Conservation (phyloP, 257 asterid genomes). For the Solanum bulbocastanum region DNA sequence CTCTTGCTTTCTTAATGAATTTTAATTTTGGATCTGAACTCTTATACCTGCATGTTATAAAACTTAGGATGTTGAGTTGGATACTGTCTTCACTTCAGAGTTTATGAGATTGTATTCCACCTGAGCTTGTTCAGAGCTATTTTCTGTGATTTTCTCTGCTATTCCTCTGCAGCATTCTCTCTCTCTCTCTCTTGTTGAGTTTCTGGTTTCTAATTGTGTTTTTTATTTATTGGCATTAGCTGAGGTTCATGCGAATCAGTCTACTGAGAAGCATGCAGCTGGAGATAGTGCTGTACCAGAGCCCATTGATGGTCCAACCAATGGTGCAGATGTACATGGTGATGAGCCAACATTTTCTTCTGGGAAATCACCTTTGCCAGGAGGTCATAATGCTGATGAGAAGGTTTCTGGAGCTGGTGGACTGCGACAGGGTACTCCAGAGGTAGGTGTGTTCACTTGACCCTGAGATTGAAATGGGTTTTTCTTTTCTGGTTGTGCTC, state of each 20-base stretch:
- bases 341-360: constrained; percentile 56
- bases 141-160: not conserved
- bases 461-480: not conserved
- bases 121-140: not conserved
- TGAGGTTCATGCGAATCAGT: constrained; percentile 25
- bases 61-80: not conserved
- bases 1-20: not conserved
- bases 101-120: not conserved
- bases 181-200: not conserved
- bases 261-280: constrained; percentile 17
- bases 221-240: not conserved
- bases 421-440: constrained; percentile 89
- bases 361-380: constrained; percentile 68
- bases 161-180: not conserved
- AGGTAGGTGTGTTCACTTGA: constrained; percentile 31
- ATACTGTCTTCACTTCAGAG: not conserved
- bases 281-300: constrained; percentile 21
- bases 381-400: constrained; percentile 39
- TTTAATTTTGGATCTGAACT: not conserved
- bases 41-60: not conserved
- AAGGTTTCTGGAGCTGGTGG: constrained; percentile 54
- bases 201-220: not conserved
- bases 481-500: not conserved
- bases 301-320: constrained; percentile 26
- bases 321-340: constrained; percentile 35